These are phyloP conservation scores for Jackrogersella minutella DNA, from an alignment of 495 filamentous ascomycete genomes.

Conservation along the genomic window DNA sequence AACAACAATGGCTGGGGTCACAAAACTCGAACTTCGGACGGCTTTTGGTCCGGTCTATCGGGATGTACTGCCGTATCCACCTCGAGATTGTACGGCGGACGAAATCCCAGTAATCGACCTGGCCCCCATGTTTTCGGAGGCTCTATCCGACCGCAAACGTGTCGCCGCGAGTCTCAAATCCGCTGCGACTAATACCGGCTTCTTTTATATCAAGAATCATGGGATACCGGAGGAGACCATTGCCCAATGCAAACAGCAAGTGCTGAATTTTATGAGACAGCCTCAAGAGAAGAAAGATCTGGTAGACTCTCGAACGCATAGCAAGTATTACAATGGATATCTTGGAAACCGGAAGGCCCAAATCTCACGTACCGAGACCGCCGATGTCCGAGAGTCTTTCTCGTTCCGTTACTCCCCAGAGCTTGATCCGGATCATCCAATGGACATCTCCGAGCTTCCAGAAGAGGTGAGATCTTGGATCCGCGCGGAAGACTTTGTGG, in stretches of 20 bases:
- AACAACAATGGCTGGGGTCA: constrained; percentile 33
- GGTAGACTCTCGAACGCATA: constrained; percentile 38
- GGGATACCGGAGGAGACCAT: constrained; percentile 59
- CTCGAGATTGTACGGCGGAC: constrained; percentile 54
- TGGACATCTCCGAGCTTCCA: constrained; percentile 45
- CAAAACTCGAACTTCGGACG: constrained; percentile 53
- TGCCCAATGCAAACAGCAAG: constrained; percentile 51
- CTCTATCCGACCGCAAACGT: constrained; percentile 47
- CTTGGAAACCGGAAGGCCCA: constrained; percentile 41
- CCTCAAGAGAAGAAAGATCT: constrained; percentile 54
- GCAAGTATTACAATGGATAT: constrained; percentile 46
- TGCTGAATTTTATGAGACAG: constrained; percentile 58
- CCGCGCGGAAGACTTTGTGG: constrained; percentile 52
- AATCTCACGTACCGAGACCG: constrained; percentile 49
- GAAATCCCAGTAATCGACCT: constrained; percentile 67
- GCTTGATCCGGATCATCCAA: constrained; percentile 54
- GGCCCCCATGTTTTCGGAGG: constrained; percentile 48
- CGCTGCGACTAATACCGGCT: constrained; percentile 59
- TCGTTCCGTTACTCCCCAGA: constrained; percentile 55
- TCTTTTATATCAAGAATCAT: constrained; percentile 66
- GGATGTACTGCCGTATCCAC: constrained; percentile 47
- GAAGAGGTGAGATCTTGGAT: constrained; percentile 50
- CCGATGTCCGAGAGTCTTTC: constrained; percentile 54
- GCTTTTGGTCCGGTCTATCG: constrained; percentile 52
- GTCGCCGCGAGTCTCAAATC: constrained; percentile 52